Evolutionary conservation across 306 rosid species (phyloP).

Genomic region (Lablab purpureus): DNA sequence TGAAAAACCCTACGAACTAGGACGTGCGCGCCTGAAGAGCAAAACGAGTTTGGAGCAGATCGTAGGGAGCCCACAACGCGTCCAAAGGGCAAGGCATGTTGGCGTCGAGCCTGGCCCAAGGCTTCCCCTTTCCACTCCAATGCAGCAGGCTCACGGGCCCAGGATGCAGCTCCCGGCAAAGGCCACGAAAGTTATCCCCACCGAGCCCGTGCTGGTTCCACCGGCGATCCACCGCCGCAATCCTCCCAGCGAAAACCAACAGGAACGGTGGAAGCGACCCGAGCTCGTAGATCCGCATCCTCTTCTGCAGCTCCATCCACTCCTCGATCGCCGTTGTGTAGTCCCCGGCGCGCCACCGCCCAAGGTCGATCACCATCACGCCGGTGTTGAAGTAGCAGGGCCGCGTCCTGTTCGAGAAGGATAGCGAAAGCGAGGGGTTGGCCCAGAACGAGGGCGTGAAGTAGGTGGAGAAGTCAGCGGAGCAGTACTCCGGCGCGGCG

Average conservation of each 20-base stretch:
- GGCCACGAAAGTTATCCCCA: slow-evolving; percentile 81
- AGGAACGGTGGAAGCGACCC: slow-evolving; percentile 91
- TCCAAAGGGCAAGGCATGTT: slow-evolving; percentile 86
- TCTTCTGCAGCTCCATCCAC: slow-evolving; percentile 96
- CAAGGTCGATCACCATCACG: slow-evolving; percentile 87
- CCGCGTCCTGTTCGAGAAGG: slow-evolving; percentile 60
- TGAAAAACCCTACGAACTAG: neutral
- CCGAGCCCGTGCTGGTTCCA: slow-evolving; percentile 99
- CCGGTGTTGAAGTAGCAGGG: slow-evolving; percentile 96
- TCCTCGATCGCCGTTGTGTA: slow-evolving; percentile 77
- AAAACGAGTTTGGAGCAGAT: slow-evolving; percentile 63
- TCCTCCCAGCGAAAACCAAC: slow-evolving; percentile 80
- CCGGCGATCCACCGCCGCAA: slow-evolving; percentile 77
- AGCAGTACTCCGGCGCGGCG: slow-evolving; percentile 94
- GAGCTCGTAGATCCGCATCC: slow-evolving; percentile 93
- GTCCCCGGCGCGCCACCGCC: slow-evolving; percentile 76
- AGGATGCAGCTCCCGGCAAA: slow-evolving; percentile 76
- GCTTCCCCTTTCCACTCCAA: slow-evolving; percentile 98
- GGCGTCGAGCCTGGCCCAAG: slow-evolving; percentile 86
- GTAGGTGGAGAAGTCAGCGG: slow-evolving; percentile 79
- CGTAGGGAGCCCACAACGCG: slow-evolving; percentile 91
- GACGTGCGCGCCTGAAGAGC: slow-evolving; percentile 51
- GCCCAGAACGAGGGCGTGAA: slow-evolving; percentile 90
- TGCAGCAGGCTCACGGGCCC: slow-evolving; percentile 92
- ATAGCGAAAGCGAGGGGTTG: slow-evolving; percentile 68